phyloP scores from a whole-genome alignment of 805 yeast genomes.

The Cyberlindnera japonica region DNA sequence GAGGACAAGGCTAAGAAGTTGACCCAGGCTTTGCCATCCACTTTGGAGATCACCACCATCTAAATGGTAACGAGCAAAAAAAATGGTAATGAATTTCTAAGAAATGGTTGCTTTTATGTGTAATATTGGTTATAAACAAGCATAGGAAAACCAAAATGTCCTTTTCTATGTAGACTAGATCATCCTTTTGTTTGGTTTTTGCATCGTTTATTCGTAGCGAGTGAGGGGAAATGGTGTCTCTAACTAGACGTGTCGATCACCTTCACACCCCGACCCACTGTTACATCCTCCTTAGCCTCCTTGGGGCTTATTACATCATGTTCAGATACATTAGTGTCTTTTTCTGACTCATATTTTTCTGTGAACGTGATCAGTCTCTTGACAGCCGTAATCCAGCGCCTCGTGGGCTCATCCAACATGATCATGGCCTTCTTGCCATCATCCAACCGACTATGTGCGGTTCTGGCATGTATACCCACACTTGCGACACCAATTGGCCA shows the following conservation, averaged over 20 bases:
- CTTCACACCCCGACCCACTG: background rate
- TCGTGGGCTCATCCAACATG: constrained; percentile 70
- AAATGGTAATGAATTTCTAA: constrained; percentile 6
- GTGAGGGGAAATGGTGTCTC: no score
- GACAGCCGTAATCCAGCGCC: constrained; percentile 72
- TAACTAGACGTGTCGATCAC: no score
- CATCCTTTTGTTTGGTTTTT: no score
- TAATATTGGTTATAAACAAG: constrained; percentile 1
- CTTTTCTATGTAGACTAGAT: background rate
- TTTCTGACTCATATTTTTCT: constrained; percentile 10
- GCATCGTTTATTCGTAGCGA: no score
- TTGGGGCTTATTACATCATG: no score
- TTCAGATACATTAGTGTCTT: background rate
- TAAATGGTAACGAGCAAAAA: constrained; percentile 24
- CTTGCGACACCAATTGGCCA: constrained; percentile 88
- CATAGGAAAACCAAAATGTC: background rate
- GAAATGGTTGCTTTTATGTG: constrained; percentile 1
- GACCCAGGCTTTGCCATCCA: constrained; percentile 96
- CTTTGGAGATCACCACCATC: constrained; percentile 62
- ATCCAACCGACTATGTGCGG: constrained; percentile 55
- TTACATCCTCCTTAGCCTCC: background rate
- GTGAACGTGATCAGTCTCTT: constrained; percentile 66
- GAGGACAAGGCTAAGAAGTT: constrained; percentile 96
- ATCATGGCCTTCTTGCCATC: constrained; percentile 59
- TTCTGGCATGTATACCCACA: constrained; percentile 76